Conservation (phyloP, 2,329 filamentous ascomycete genomes). For the Cryphonectria naterciae region DNA sequence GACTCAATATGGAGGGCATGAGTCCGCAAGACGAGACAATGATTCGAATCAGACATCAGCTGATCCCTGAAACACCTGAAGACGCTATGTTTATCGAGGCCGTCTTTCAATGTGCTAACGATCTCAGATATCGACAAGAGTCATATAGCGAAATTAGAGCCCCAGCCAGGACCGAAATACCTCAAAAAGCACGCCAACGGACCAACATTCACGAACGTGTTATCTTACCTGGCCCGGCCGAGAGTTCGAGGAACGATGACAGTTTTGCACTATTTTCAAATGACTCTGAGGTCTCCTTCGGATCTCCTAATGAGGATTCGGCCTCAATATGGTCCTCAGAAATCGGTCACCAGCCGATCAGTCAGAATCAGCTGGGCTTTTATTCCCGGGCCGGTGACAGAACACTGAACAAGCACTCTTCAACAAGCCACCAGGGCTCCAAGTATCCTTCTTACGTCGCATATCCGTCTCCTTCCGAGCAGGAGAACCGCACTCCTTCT, state of each 20-base stretch:
- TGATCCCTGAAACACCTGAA: background rate
- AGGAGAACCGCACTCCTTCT: background rate
- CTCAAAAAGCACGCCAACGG: background rate
- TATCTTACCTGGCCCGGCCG: no score
- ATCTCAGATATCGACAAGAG: background rate
- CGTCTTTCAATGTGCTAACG: background rate
- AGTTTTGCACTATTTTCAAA: background rate
- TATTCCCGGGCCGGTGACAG: background rate
- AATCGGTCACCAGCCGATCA: background rate
- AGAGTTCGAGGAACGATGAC: background rate
- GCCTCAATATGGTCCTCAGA: background rate
- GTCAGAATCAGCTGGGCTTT: background rate
- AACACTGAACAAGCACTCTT: background rate
- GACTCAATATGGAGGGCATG: background rate
- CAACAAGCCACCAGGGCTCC: background rate
- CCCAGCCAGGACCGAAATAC: background rate
- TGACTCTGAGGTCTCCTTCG: background rate
- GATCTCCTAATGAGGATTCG: background rate
- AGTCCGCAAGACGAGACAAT: background rate
- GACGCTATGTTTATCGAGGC: background rate
- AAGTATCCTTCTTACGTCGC: background rate
- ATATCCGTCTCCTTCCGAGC: no score
- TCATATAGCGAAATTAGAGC: background rate
- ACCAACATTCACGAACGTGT: background rate
- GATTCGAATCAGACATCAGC: background rate